phyloP scores from a whole-genome alignment of 305 asterid species.

The Rubia occidens region DNA sequence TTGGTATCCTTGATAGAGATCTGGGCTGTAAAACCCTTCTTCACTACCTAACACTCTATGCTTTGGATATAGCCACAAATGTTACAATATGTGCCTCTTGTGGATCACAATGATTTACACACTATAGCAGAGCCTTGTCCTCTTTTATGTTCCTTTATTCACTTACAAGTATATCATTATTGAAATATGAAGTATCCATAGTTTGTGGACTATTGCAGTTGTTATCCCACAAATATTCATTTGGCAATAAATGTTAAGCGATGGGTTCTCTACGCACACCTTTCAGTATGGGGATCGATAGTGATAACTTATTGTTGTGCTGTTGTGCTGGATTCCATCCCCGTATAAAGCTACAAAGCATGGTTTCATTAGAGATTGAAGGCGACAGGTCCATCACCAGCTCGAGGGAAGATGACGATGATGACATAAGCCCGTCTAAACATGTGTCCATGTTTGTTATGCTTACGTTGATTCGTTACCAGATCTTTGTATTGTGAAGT shows the following conservation, averaged over 20 bases:
- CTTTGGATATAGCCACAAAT: constrained; percentile 81
- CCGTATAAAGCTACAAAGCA: constrained; percentile 31
- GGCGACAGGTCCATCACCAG: constrained; percentile 13
- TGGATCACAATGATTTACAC: constrained; percentile 94
- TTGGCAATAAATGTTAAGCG: constrained; percentile 89
- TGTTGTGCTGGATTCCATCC: constrained; percentile 78
- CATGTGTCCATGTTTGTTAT: constrained; percentile 27
- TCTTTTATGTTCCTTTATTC: constrained; percentile 71
- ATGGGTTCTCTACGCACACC: constrained; percentile 56
- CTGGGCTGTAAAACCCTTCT: constrained; percentile 76
- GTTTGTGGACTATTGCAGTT: constrained; percentile 93
- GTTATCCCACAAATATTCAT: constrained; percentile 72
- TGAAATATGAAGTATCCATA: constrained; percentile 90
- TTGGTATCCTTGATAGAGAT: constrained; percentile 91
- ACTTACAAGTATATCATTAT: constrained; percentile 60
- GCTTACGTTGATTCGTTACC: constrained; percentile 23
- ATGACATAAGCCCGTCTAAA: constrained; percentile 18
- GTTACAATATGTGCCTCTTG: constrained; percentile 78
- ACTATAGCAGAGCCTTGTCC: constrained; percentile 94
- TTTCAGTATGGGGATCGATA: constrained; percentile 82
- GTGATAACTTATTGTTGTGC: constrained; percentile 68
- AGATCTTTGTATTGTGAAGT: constrained; percentile 7
- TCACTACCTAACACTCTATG: constrained; percentile 80
- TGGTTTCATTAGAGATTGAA: constrained; percentile 18
- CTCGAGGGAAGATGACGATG: constrained; percentile 6